Base-by-base conservation (phyloP, 768 basidiomycete genomes). In the Podaxis sp. region DNA sequence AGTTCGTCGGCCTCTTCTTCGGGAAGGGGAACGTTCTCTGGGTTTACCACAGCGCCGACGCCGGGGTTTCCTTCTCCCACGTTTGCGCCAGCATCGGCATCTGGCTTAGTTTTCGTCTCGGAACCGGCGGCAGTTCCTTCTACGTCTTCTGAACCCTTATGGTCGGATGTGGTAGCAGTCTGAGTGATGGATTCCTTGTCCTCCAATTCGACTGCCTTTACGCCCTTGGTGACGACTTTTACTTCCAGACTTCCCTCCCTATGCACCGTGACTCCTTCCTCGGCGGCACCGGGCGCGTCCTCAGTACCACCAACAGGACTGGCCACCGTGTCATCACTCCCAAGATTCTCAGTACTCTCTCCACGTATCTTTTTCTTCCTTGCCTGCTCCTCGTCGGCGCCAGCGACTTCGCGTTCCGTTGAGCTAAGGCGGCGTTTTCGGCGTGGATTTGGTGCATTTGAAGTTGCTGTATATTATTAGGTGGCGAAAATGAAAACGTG, bases 201-300 rank as follows among this genome's bases (percentile, higher is more conserved):
- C 3, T 88, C 89, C 68, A 82, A 71, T 0, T 88, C 89, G 64
- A 91, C 88, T 67, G 87, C 87, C 70, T 87, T 89, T 24, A 91
- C 87, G 36, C 77, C 85, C 61, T 76, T 75, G 12, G 79, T 76
- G 67, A 81, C 82, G n/a, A 67, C 69, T 59, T 74, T 77, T 38
- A 77, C 68, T 28, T 67, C 65, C 24, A 74, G 70, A 33, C 60
- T 62, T 37, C 53, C 60, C 28, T 62, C 60, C 22, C 60, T 41
- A 1, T 24, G 60, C n/a, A 55, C 41, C 30, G 68, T 67, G 37
- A 63, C 63, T 20, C 44, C 64, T 41, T 67, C 68, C 49, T 70
- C 71, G 49, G 63, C 65, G 48, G 63, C 64, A 20, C 64, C 68
- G 66, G 72, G 20, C 44, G 49, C 49, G 26, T 50, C 49, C 24